Percentiles rank a stretch among this genome's conserved stretches.
Evolutionary conservation across 768 basidiomycete genomes (phyloP).

Genomic region (Phlegmacium glaucopus): DNA sequence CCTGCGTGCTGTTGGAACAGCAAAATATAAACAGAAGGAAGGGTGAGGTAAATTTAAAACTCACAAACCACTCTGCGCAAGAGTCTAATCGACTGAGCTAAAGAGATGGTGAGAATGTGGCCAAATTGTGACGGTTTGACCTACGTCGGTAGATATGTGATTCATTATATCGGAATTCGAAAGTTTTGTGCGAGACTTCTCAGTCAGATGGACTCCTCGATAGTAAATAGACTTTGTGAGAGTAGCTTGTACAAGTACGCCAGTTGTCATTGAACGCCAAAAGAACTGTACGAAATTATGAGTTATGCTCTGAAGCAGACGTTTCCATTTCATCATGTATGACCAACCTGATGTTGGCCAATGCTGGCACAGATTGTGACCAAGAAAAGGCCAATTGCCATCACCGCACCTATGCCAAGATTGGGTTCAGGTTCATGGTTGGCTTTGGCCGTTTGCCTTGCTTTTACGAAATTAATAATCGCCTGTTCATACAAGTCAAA

Average conservation of each 20-base stretch:
- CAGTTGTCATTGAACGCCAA: slow-evolving; percentile 65
- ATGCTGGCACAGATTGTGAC: slow-evolving; percentile 51
- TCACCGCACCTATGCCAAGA: slow-evolving; percentile 55
- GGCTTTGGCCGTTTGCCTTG: slow-evolving; percentile 36
- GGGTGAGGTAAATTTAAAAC: slow-evolving; percentile 20
- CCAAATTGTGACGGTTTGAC: slow-evolving; percentile 12
- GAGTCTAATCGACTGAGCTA: slow-evolving; percentile 56
- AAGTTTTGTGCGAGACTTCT: slow-evolving; percentile 59
- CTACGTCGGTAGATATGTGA: slow-evolving; percentile 64
- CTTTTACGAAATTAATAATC: slow-evolving; percentile 60
- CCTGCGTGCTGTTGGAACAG: too few species aligned
- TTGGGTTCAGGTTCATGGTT: slow-evolving; percentile 31
- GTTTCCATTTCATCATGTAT: neutral
- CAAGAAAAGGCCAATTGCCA: slow-evolving; percentile 53
- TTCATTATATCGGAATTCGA: slow-evolving; percentile 60
- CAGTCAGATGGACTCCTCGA: slow-evolving; percentile 61
- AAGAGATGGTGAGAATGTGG: neutral
- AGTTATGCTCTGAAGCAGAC: neutral
- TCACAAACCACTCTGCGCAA: slow-evolving; percentile 71
- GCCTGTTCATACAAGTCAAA: slow-evolving; percentile 28
- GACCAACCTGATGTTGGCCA: slow-evolving; percentile 56
- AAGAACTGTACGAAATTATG: slow-evolving; percentile 47
- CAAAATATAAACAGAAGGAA: neutral
- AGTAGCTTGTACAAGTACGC: slow-evolving; percentile 61
- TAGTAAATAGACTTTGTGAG: slow-evolving; percentile 71